Conservation (phyloP, 495 filamentous ascomycete genomes). For the Aspergillus cavernicola region DNA sequence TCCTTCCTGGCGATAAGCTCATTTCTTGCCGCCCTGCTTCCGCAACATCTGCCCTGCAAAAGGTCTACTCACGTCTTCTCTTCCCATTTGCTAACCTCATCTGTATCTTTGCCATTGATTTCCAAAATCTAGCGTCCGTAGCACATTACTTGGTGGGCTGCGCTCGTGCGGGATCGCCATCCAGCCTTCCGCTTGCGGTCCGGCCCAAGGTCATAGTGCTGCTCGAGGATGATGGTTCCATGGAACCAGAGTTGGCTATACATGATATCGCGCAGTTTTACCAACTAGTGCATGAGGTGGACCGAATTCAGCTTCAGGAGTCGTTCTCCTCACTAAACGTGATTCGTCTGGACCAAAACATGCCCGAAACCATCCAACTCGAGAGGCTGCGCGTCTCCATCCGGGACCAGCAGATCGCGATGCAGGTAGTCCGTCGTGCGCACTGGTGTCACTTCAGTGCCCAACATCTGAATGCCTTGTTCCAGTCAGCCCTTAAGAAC, state of each 20-base stretch:
- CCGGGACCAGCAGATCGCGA: neutral
- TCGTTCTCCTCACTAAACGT: neutral
- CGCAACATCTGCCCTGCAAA: neutral
- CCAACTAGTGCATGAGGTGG: neutral
- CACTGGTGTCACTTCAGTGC: slow-evolving; percentile 7
- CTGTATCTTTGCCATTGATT: slow-evolving; percentile 22
- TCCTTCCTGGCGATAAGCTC: slow-evolving; percentile 9
- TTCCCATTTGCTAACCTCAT: slow-evolving; percentile 25
- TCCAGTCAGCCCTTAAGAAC: slow-evolving; percentile 10
- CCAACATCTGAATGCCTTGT: slow-evolving; percentile 9
- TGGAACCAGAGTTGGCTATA: neutral
- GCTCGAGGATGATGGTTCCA: neutral
- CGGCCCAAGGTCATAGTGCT: slow-evolving; percentile 15
- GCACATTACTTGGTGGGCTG: slow-evolving; percentile 13
- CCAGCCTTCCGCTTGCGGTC: neutral
- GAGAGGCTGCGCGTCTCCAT: neutral
- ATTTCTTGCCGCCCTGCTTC: neutral
- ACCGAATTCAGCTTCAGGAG: neutral
- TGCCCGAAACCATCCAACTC: neutral
- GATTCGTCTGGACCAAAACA: neutral
- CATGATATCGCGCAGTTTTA: slow-evolving; percentile 3
- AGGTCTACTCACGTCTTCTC: slow-evolving; percentile 17
- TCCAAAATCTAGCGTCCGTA: neutral
- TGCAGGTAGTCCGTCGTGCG: neutral
- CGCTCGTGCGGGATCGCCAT: neutral